These are phyloP conservation scores for Colletotrichum destructivum DNA, from an alignment of 2,329 filamentous ascomycete species.

Conservation along the genomic window DNA sequence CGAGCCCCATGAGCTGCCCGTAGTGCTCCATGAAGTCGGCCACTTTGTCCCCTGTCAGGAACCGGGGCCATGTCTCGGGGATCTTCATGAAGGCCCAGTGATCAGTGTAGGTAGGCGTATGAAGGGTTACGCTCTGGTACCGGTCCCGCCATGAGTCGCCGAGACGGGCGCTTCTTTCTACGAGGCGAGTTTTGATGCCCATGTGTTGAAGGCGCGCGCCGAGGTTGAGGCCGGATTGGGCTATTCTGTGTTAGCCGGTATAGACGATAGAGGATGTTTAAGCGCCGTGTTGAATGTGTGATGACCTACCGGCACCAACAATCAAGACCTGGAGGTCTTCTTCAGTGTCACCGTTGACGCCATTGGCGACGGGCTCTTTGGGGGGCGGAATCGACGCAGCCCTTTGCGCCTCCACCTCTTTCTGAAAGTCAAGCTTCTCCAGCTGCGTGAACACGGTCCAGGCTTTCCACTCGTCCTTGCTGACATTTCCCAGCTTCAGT, in stretches of 20 bases:
- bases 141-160: conserved; percentile 66
- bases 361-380: conserved; percentile 27
- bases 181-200: conserved; percentile 52
- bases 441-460: conserved; percentile 48
- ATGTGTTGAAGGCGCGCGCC: conserved; percentile 51
- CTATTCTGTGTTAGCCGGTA: conserved; percentile 44
- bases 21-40: conserved; percentile 65
- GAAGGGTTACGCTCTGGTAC: conserved; percentile 53
- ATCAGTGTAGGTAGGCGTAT: conserved; percentile 47
- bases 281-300: background rate
- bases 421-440: conserved; percentile 44
- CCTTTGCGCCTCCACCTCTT: conserved; percentile 30
- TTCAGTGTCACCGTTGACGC: conserved; percentile 45
- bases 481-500: conserved; percentile 43
- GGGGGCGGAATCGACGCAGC: background rate
- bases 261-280: too few species aligned
- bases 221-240: conserved; percentile 59
- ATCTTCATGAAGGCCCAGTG: conserved; percentile 47
- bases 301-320: conserved; percentile 54
- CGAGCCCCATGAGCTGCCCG: conserved; percentile 63
- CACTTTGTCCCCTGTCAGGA: conserved; percentile 62
- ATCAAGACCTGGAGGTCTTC: conserved; percentile 56
- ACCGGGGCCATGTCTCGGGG: conserved; percentile 46
- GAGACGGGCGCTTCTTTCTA: conserved; percentile 61
- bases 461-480: conserved; percentile 44